A percentile compares a stretch with the other conserved stretches of the same genome.
Evolutionary conservation across 345 rosid genomes (phyloP).

Genomic region (Eutrema heterophyllum): DNA sequence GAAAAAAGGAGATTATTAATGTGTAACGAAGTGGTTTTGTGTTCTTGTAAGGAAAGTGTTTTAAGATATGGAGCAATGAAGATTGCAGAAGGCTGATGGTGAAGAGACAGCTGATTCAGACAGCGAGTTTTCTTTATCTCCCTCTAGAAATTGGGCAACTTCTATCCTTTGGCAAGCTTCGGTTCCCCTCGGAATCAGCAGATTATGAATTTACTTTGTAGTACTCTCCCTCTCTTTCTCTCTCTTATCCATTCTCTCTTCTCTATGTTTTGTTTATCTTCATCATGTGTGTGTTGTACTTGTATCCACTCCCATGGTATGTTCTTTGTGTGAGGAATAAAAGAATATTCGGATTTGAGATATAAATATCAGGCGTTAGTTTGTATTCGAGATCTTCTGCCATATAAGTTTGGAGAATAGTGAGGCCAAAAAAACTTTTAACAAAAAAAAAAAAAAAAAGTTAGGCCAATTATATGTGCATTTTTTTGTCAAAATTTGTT

Average conservation of each 20-base stretch:
- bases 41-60: constrained; percentile 9
- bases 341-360: not conserved
- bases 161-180: constrained; percentile 41
- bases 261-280: constrained; percentile 8
- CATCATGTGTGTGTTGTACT: not conserved
- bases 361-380: not conserved
- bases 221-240: not conserved
- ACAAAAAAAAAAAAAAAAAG: no score
- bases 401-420: not conserved
- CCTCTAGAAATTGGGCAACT: constrained; percentile 34
- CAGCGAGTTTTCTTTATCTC: constrained; percentile 20
- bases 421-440: not conserved
- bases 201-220: constrained; percentile 26
- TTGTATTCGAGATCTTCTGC: not conserved
- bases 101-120: constrained; percentile 21
- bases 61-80: constrained; percentile 33
- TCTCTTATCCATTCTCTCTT: not conserved
- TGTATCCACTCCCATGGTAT: constrained; percentile 8
- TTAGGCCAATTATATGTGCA: not conserved
- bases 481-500: not conserved
- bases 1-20: not conserved
- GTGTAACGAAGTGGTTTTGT: not conserved
- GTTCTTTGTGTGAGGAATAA: constrained; percentile 23
- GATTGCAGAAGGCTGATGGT: constrained; percentile 33
- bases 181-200: constrained; percentile 43